Evolutionary conservation across 2,329 filamentous ascomycete genomes (phyloP).

Genomic region (Cadophora luteo-olivacea): DNA sequence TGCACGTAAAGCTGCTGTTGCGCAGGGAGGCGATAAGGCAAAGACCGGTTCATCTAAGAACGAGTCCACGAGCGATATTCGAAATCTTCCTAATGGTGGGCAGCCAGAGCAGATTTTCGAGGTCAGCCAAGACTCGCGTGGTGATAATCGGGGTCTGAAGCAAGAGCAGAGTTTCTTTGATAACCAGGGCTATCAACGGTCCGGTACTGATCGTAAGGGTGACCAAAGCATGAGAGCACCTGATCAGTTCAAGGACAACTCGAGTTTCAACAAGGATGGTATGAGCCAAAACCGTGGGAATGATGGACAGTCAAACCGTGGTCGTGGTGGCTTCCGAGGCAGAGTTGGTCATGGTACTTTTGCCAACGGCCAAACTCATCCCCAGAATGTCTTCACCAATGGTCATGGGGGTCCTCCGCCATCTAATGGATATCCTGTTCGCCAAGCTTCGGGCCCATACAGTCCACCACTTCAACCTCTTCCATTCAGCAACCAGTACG

Average conservation of each 20-base stretch:
- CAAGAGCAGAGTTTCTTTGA: conserved; percentile 35
- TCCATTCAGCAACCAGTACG: conserved; percentile 44
- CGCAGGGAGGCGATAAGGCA: conserved; percentile 37
- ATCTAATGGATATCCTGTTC: conserved; percentile 39
- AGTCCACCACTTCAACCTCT: conserved; percentile 48
- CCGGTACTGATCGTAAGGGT: conserved; percentile 40
- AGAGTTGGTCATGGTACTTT: conserved; percentile 48
- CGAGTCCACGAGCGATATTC: conserved; percentile 41
- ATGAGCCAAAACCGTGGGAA: conserved; percentile 44
- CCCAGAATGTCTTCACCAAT: conserved; percentile 48
- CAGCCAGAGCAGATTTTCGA: conserved; percentile 38
- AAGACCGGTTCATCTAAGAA: conserved; percentile 35
- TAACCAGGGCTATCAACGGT: conserved; percentile 35
- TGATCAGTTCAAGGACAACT: conserved; percentile 42
- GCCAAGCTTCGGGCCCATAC: conserved; percentile 43
- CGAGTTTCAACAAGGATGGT: conserved; percentile 37
- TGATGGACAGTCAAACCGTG: conserved; percentile 48
- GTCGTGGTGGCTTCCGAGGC: conserved; percentile 53
- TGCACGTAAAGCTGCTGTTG: conserved; percentile 36
- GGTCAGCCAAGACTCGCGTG: conserved; percentile 30
- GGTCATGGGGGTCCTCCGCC: conserved; percentile 44
- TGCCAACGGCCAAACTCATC: conserved; percentile 43
- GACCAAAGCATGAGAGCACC: conserved; percentile 40
- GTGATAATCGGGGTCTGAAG: conserved; percentile 36
- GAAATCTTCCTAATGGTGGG: conserved; percentile 44